Evolutionary conservation across 2,329 filamentous ascomycete species (phyloP).

Genomic region (Ophiostoma sp.): DNA sequence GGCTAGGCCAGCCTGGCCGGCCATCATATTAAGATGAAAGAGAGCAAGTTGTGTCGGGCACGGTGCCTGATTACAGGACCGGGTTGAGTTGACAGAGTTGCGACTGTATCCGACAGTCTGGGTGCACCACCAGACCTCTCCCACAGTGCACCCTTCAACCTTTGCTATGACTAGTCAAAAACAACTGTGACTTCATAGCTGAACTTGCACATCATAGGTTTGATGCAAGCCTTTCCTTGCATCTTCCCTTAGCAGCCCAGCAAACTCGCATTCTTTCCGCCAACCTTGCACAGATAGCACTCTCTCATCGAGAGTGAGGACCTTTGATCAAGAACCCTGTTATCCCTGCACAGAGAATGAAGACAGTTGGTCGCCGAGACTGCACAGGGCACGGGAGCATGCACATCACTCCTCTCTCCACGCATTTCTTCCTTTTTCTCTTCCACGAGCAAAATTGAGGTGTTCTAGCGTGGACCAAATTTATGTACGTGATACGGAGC

Average conservation of each 20-base stretch:
- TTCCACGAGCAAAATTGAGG: not conserved
- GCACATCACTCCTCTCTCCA: not conserved
- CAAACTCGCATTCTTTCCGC: no score
- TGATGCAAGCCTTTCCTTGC: not conserved
- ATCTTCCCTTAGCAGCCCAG: not conserved
- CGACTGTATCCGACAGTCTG: not conserved
- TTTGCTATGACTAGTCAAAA: not conserved
- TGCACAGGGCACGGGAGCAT: not conserved
- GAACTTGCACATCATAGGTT: not conserved
- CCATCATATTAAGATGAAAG: not conserved
- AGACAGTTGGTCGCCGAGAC: not conserved
- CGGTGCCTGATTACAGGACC: not conserved
- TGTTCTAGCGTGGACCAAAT: not conserved
- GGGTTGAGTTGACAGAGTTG: not conserved
- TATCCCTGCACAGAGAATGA: not conserved
- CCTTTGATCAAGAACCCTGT: not conserved
- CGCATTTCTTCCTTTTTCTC: not conserved
- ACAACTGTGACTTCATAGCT: not conserved
- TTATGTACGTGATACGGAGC: not conserved
- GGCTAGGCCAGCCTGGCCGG: not conserved
- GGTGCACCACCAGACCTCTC: not conserved
- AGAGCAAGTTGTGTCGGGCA: not conserved
- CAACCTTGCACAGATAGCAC: no score
- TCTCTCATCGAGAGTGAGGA: no score
- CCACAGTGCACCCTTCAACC: not conserved